phyloP scores from a whole-genome alignment of 108 stramenopile species.

The Cyclotella baltica region DNA sequence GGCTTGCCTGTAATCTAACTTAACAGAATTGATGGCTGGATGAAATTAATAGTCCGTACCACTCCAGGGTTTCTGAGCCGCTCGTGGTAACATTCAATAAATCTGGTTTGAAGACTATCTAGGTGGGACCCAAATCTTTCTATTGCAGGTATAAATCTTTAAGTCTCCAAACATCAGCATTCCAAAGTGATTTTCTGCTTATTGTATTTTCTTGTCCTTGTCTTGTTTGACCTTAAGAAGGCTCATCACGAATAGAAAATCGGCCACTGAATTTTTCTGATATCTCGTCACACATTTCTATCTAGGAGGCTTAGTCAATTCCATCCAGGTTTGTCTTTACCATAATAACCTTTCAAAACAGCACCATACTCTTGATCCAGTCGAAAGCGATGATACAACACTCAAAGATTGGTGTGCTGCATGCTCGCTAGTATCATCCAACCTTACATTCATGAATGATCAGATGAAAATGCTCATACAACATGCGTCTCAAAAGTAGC shows the following conservation, averaged over 20 bases:
- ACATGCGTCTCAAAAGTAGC: conserved; percentile 42
- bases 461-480: conserved; percentile 14
- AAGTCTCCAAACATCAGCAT: background rate
- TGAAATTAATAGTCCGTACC: conserved; percentile 5
- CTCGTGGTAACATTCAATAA: conserved; percentile 33
- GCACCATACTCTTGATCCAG: conserved; percentile 12
- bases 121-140: conserved; percentile 7
- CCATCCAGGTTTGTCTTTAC: conserved; percentile 20
- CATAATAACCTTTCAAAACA: background rate
- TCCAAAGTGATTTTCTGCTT: background rate
- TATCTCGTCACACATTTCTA: conserved; percentile 1
- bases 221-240: conserved; percentile 8
- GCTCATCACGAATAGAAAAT: conserved; percentile 18
- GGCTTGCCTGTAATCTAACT: conserved; percentile 20
- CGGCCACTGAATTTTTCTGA: background rate
- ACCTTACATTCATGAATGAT: conserved; percentile 26
- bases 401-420: conserved; percentile 4
- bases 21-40: conserved; percentile 1
- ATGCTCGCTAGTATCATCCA: background rate
- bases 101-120: background rate
- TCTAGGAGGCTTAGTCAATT: conserved; percentile 13
- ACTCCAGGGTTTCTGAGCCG: conserved; percentile 24
- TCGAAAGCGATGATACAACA: background rate
- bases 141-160: background rate
- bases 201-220: background rate